A percentile compares a stretch with the other conserved stretches of the same genome.
Conservation (phyloP, 371 early-diverging fungal genomes). For the Actinomortierella wolfii region DNA sequence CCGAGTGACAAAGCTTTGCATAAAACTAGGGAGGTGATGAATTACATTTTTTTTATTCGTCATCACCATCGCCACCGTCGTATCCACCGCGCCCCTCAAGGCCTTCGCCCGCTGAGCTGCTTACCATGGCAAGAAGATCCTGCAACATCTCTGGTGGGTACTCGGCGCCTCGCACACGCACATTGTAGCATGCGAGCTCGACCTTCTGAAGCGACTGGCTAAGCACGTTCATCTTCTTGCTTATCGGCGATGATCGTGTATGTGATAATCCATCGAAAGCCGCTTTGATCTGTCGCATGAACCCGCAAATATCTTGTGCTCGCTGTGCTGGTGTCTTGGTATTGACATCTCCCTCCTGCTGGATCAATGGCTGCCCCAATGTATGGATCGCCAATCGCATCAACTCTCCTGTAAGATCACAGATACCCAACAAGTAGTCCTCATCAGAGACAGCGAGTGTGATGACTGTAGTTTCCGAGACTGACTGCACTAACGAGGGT, state of each 20-base stretch:
- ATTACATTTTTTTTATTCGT: no score
- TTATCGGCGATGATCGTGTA: conserved; percentile 32
- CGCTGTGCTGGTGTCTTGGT: conserved; percentile 47
- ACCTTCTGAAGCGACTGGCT: conserved; percentile 50
- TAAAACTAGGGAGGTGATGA: no score
- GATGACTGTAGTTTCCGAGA: conserved; percentile 11
- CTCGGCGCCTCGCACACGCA: conserved; percentile 42
- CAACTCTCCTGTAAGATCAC: conserved; percentile 74
- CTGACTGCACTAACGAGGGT: neutral
- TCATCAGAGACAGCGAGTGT: conserved; percentile 49
- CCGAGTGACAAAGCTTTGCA: no score
- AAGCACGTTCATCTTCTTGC: conserved; percentile 50
- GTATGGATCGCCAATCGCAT: conserved; percentile 70
- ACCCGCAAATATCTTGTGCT: conserved; percentile 52
- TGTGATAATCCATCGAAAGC: conserved; percentile 27
- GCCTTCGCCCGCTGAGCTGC: no score
- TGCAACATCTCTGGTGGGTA: conserved; percentile 43
- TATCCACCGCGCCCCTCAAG: no score
- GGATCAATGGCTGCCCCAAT: conserved; percentile 16
- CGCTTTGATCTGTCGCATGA: conserved; percentile 53
- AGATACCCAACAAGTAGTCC: conserved; percentile 68
- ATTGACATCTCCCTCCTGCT: neutral
- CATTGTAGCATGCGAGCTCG: conserved; percentile 47
- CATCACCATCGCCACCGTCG: no score
- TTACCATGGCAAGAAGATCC: conserved; percentile 15